phyloP scores from a whole-genome alignment of 2,329 filamentous ascomycete genomes.

The Arthrobotrys musiformis region DNA sequence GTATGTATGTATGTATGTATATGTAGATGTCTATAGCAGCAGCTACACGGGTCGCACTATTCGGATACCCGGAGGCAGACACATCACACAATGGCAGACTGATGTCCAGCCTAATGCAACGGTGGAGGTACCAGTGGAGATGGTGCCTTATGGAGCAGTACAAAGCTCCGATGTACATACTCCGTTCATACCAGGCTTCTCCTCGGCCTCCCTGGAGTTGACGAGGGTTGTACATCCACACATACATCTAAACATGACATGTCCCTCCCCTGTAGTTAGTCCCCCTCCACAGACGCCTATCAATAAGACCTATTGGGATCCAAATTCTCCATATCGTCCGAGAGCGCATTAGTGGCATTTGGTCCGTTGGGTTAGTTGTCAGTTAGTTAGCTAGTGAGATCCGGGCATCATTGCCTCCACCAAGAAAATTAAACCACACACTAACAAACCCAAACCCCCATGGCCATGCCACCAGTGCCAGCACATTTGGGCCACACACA shows the following conservation, averaged over 20 bases:
- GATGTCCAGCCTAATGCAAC: slow-evolving; percentile 46
- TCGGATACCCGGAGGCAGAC: slow-evolving; percentile 55
- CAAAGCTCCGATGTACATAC: slow-evolving; percentile 53
- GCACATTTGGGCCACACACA: background rate
- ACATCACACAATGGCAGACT: slow-evolving; percentile 25
- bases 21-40: background rate
- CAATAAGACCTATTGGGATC: slow-evolving; percentile 7
- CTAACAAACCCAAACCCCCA: background rate
- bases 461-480: background rate
- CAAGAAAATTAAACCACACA: background rate
- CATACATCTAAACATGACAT: slow-evolving; percentile 3
- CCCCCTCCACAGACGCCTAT: slow-evolving; percentile 22
- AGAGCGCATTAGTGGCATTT: slow-evolving; percentile 38
- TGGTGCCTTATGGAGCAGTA: slow-evolving; percentile 53
- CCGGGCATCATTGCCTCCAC: slow-evolving; percentile 19
- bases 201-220: slow-evolving; percentile 31
- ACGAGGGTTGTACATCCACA: slow-evolving; percentile 44
- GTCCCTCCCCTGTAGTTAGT: background rate
- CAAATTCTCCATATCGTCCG: slow-evolving; percentile 37
- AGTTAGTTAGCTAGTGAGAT: background rate
- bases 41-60: slow-evolving; percentile 42
- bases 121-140: slow-evolving; percentile 31
- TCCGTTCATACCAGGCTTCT: background rate
- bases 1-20: background rate
- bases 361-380: background rate